Percentiles rank a stretch among this genome's conserved stretches.
phyloP scores from a whole-genome alignment of 2,329 filamentous ascomycete species.

The Paecilomyces dactylethromorphus region DNA sequence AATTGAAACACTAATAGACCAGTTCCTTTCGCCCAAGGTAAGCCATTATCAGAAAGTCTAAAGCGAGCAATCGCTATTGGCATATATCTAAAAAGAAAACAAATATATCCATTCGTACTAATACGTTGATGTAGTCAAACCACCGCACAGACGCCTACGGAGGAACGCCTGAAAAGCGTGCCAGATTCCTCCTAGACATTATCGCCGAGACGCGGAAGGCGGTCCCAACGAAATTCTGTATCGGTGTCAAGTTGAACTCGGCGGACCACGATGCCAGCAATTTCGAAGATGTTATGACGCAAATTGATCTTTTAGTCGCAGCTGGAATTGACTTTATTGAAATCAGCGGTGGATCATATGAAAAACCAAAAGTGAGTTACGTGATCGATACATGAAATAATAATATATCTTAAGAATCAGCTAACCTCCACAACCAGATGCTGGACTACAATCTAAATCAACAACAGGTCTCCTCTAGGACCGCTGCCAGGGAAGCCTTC shows the following conservation, averaged over 20 bases:
- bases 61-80: not conserved
- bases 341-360: constrained; percentile 56
- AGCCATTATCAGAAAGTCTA: not conserved
- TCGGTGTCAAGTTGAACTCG: constrained; percentile 48
- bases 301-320: constrained; percentile 43
- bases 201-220: constrained; percentile 35
- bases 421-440: constrained; percentile 22
- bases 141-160: constrained; percentile 44
- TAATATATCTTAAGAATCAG: not conserved
- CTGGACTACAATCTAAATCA: constrained; percentile 11
- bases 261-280: constrained; percentile 36
- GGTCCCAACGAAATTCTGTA: constrained; percentile 37
- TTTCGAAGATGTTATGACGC: constrained; percentile 49
- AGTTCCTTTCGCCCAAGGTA: constrained; percentile 34
- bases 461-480: constrained; percentile 24
- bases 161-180: constrained; percentile 39
- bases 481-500: constrained; percentile 56
- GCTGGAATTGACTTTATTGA: constrained; percentile 57
- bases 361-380: constrained; percentile 42
- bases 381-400: constrained; percentile 1
- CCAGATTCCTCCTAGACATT: constrained; percentile 41
- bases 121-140: constrained; percentile 31
- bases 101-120: not conserved
- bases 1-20: constrained; percentile 8
- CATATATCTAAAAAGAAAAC: not conserved